Evolutionary conservation across 495 filamentous ascomycete species (phyloP), one percentile per base, ranked within the genome.

Genomic region (Stereocaulon alpinum): DNA sequence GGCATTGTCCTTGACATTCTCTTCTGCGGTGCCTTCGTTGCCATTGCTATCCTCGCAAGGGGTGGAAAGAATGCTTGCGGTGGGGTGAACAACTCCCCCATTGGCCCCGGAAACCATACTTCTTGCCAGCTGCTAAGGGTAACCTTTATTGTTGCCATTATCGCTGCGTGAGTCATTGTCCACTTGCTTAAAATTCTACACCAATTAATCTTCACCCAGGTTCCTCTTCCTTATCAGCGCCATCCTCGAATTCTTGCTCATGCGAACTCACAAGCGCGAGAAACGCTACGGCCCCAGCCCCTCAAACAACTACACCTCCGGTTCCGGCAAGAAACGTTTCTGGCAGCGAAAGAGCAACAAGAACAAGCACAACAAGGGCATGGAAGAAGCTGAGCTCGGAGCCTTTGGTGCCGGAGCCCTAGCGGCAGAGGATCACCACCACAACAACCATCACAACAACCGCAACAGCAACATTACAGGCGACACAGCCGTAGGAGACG

Each of bases 11-110:
- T 94, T 65, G 90, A 96, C 72, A 74, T 95, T 24, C 74, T 74
- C 67, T 90, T 96, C 74, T 77, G 93, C 66, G 91, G 86, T 62
- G 85, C 83, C 18, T 82, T 95, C 70, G 88, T 96, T 71, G 91
- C 85, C 67, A 73, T 94, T 58, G 85, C 80, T 52, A 76, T 92
- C 61, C 63, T 91, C 45, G 88, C 84, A 34, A 77, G 86, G 3
- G 71, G 77, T 29, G 91, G 90, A 43, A 78, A 79, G 6, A 68
- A 75, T 60, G 75, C 67, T 41, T 93, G 88, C 74, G 71, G 37
- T 5, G 85, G 85, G 17, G 82, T 91, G 20, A 67, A 82, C 41
- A 92, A 88, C 0, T 79, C 83, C 0, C 77, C 62, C 14, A 87
- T 87, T 6, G 68, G 76, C 1, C 75, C 80, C 37, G 71, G 74